Conservation (phyloP, 225 moss, liverwort and hornwort species). For the Bryoerythrophyllum caledonicum region DNA sequence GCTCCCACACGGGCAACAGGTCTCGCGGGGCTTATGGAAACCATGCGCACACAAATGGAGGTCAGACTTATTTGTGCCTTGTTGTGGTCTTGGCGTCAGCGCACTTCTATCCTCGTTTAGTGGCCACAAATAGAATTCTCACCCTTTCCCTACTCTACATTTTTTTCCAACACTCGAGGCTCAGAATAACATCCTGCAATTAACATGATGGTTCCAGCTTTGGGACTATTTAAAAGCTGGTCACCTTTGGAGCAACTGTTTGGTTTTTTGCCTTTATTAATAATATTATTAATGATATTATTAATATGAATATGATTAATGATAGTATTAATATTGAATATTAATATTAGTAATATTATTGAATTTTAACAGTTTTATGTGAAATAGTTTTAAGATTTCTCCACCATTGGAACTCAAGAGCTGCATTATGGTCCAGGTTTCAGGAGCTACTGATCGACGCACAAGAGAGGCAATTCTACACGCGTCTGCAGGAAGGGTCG, state of each 20-base stretch:
- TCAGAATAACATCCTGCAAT: neutral
- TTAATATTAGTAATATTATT: too few species aligned
- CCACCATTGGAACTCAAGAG: neutral
- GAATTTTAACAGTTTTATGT: neutral
- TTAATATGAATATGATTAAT: too few species aligned
- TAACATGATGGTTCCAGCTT: slow-evolving; percentile 1
- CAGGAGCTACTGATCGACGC: slow-evolving; percentile 67
- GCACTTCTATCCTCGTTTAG: neutral
- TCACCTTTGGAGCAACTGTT: slow-evolving; percentile 10
- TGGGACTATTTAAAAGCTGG: slow-evolving; percentile 4
- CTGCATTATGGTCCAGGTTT: slow-evolving; percentile 43
- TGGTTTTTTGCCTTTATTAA: neutral
- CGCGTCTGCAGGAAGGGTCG: slow-evolving; percentile 79
- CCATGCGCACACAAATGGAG: slow-evolving; percentile 96
- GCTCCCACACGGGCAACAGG: slow-evolving; percentile 78
- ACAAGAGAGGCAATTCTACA: slow-evolving; percentile 85
- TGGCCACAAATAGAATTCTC: neutral
- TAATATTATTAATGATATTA: too few species aligned
- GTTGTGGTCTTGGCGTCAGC: slow-evolving; percentile 9
- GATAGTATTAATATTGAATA: too few species aligned
- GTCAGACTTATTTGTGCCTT: slow-evolving; percentile 28
- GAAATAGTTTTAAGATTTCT: slow-evolving; percentile 7
- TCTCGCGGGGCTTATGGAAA: slow-evolving; percentile 94
- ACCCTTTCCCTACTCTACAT: neutral
- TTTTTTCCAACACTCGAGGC: neutral